Base-by-base conservation (phyloP, 2,329 filamentous ascomycete genomes). In the Podosphaera xanthii region DNA sequence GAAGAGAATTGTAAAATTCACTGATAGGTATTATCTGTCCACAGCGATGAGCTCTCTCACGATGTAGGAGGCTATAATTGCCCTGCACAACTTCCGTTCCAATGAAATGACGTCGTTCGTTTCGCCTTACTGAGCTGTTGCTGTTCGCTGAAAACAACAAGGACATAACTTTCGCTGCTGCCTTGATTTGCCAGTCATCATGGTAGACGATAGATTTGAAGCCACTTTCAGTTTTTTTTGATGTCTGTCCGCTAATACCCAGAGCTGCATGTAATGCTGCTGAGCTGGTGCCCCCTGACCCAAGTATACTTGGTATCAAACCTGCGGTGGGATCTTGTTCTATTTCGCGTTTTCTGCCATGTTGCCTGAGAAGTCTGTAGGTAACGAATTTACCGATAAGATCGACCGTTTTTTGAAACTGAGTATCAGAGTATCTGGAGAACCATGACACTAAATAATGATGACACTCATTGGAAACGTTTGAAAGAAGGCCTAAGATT, bases 121-220 rank as follows among this genome's bases (percentile, higher is more conserved):
- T 68, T 64, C 69, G 72, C 60, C 72, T 72, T 44, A 68, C 62
- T 35, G 70, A 60, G 57, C 70, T 69, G 46, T 71, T 75, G 61
- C 83, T 86, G 70, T 95, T 96, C 34, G 89, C 89, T 1, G 83
- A 78, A 67, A 94, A 94, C 1, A 95, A 70, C 31, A 95, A 70
- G 8, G 86, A 82, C 75, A 95, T 83, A 2, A 94, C 81, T 64
- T 84, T 82, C 2, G 87, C 83, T 6, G 85, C 85, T 9, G 86
- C 86, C 68, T 82, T 85, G 60, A 94, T 80, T 70, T 95, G 89
- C 90, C 90, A 96, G 67, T 95, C 90, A 60, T 91, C 86, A 30
- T 77, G 76, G 68, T 92, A 94, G 0, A 81, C 72, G 1, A 81
- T 75, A 62, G 75, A 75, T 64, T 78, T 79, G 6, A 76, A 71